phyloP scores from a whole-genome alignment of 2,329 filamentous ascomycete genomes.

The Neodidymelliopsis sp. region DNA sequence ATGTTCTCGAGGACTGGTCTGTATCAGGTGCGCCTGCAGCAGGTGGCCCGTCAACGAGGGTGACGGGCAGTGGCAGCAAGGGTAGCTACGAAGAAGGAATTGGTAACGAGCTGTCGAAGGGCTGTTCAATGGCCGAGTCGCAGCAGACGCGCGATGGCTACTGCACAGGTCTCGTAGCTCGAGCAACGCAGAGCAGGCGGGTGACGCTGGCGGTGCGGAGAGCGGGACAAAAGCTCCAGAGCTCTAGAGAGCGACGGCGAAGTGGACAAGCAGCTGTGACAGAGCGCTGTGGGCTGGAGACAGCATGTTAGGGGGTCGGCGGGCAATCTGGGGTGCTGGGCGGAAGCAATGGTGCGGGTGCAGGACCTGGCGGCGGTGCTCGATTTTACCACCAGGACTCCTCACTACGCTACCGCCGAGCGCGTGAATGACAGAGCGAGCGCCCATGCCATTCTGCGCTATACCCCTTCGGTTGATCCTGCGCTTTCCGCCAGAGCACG shows the following conservation, averaged over 20 bases:
- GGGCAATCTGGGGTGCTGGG: slow-evolving; percentile 24
- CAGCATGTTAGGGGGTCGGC: slow-evolving; percentile 40
- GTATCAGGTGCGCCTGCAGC: slow-evolving; percentile 23
- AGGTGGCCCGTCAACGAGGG: slow-evolving; percentile 19
- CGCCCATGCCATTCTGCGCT: slow-evolving; percentile 23
- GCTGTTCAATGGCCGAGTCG: slow-evolving; percentile 20
- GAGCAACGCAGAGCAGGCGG: slow-evolving; percentile 32
- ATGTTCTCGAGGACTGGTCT: slow-evolving; percentile 9
- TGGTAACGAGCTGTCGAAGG: slow-evolving; percentile 16
- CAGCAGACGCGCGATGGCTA: slow-evolving; percentile 19
- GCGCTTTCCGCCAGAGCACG: too few relatives aligned
- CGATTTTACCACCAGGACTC: slow-evolving; percentile 12
- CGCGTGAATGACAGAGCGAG: slow-evolving; percentile 24
- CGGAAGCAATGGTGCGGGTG: slow-evolving; percentile 37
- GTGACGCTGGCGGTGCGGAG: slow-evolving; percentile 45
- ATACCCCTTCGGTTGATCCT: too few relatives aligned
- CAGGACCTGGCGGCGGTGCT: slow-evolving; percentile 36
- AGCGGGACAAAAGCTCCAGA: slow-evolving; percentile 48
- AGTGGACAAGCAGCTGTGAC: slow-evolving; percentile 36
- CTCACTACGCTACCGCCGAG: slow-evolving; percentile 21
- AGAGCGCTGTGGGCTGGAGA: slow-evolving; percentile 23
- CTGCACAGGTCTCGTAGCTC: slow-evolving; percentile 20
- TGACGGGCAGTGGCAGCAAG: slow-evolving; percentile 23
- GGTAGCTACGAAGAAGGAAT: slow-evolving; percentile 4
- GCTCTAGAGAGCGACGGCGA: slow-evolving; percentile 45